Evolutionary conservation across 73 alveolate species (phyloP), one percentile per base, ranked within the genome.

Genomic region (Tetrahymena elliotti): DNA sequence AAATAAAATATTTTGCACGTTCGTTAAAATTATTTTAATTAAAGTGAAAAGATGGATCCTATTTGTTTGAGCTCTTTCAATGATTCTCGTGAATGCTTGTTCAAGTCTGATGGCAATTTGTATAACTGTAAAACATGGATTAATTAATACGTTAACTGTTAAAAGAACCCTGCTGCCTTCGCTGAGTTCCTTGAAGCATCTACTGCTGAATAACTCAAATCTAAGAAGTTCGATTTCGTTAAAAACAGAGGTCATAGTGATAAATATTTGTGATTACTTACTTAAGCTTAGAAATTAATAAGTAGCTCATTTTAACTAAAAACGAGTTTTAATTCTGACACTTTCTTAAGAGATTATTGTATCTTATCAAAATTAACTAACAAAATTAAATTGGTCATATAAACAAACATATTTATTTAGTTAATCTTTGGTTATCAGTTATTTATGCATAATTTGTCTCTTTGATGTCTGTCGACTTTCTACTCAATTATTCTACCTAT

Each of bases 21-120:
- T 47, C 82, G 31, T 18, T 47, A 47, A 47, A 68, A 68, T 68
- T 68, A 27, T 68, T 68, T 27, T 27, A n/a, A 47, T 40, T 16
- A 47, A 39, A 94, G 96, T 22, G 96, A 94, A 94, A 52, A 92
- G 82, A 94, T 94, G 95, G 95, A 94, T 36, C 96, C 96, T 47
- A 52, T 94, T 31, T 94, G 96, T 53, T 94, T 94, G 84, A 94
- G 95, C 47, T 94, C 96, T 10, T 94, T 94, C 35, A 94, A 94
- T 88, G 96, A 94, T 94, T 94, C 93, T 27, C 93, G 96, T 52
- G 96, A 94, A 53, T 94, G 96, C 83, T 37, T 94, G n/a, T 94
- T 94, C 54, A 94, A 94, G 33, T 54, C 96, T 40, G 96, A 94
- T 94, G 96, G 96, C 20, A 94, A 94, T 94, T 83, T 94, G 53